Evolutionary conservation across 2,329 filamentous ascomycete genomes (phyloP).

Genomic region (Calonectria pteridis): DNA sequence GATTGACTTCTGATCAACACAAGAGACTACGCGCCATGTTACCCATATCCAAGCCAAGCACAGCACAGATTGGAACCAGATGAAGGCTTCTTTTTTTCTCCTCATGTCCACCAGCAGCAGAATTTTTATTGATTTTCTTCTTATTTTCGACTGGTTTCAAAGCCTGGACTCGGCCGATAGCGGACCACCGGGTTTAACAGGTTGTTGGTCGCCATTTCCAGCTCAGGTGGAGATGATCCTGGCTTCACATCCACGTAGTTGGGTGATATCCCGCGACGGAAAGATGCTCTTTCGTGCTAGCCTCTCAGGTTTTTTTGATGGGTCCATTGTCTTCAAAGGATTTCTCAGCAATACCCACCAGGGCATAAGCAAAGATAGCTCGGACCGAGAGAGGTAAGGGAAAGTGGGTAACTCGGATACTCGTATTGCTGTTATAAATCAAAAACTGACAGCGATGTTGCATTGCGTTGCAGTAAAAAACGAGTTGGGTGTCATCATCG

Average conservation of each 20-base stretch:
- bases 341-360: neutral
- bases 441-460: neutral
- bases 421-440: neutral
- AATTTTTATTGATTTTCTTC: neutral
- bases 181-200: constrained; percentile 13
- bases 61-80: neutral
- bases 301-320: neutral
- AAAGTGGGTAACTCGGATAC: neutral
- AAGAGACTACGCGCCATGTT: neutral
- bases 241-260: neutral
- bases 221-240: neutral
- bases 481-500: neutral
- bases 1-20: no score
- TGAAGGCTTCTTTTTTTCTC: neutral
- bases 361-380: neutral
- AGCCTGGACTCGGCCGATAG: constrained; percentile 20
- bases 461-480: neutral
- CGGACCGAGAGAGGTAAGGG: neutral
- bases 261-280: neutral
- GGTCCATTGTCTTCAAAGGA: neutral
- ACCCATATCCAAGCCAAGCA: neutral
- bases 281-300: neutral
- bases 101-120: neutral
- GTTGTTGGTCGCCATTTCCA: constrained; percentile 9
- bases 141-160: neutral